phyloP scores from a whole-genome alignment of 2,329 filamentous ascomycete genomes.

The Claviceps sp. region DNA sequence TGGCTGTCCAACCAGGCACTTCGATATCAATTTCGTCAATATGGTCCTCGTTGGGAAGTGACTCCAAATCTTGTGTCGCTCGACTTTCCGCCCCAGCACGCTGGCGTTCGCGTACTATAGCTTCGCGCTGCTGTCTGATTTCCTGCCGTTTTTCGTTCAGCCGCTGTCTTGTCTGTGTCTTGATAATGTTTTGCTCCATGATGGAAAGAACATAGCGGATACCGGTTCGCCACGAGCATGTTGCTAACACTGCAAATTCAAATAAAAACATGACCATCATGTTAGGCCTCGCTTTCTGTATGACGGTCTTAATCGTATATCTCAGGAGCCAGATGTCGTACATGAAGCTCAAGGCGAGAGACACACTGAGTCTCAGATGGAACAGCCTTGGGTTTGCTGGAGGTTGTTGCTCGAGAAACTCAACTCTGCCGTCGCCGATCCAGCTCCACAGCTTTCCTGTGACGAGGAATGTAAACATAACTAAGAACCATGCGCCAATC shows the following conservation, averaged over 20 bases:
- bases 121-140: constrained; percentile 44
- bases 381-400: constrained; percentile 80
- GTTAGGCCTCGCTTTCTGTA: constrained; percentile 78
- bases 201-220: constrained; percentile 68
- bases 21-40: constrained; percentile 91
- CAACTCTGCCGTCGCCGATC: constrained; percentile 91
- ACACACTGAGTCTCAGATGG: constrained; percentile 68
- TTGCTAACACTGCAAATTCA: constrained; percentile 79
- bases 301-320: constrained; percentile 71
- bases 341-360: constrained; percentile 61
- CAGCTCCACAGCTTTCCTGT: constrained; percentile 97
- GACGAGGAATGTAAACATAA: constrained; percentile 89
- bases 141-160: constrained; percentile 56
- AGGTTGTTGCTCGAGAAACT: constrained; percentile 89
- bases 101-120: constrained; percentile 36
- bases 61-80: constrained; percentile 39
- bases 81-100: constrained; percentile 38
- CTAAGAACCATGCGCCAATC: constrained; percentile 83
- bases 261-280: constrained; percentile 99
- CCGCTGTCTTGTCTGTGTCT: constrained; percentile 57
- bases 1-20: constrained; percentile 90
- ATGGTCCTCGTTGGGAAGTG: constrained; percentile 54
- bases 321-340: constrained; percentile 72
- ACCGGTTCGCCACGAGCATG: constrained; percentile 67
- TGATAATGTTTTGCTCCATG: constrained; percentile 61